Base-by-base conservation (phyloP, 83 land plant genomes). In the Diphasiastrum complanatum region DNA sequence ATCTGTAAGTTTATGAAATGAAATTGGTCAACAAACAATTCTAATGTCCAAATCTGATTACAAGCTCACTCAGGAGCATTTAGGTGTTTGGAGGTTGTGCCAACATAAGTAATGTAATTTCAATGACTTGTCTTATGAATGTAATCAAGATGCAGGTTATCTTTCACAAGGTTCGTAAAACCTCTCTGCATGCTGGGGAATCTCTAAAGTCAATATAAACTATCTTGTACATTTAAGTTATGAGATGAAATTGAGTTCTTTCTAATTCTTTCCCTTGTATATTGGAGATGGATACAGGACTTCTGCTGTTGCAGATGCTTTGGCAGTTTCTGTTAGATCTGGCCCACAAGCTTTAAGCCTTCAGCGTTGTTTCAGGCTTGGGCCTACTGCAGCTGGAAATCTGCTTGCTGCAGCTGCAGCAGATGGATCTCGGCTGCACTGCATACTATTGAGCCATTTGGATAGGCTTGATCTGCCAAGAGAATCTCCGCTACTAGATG, bases 381-480 rank as follows among this genome's bases (percentile, higher is more conserved):
- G 77, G 16, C 66, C 76, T 11, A 32, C 71, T 24, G 77, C 77
- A 29, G 77, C 71, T 34, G 77, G 71, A 16, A 65, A 76, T 45
- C 59, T 76, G 11, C 69, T 76, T 24, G 77, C 55, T 33, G 79
- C 76, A 45, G 65, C 77, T 29, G 69, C 76, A 29, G 70, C 64
- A 24, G 76, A 60, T 57, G 77, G 70, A 8, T 75, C 79, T 20
- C 70, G 64, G 33, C 57, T 76, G 51, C 65, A 51, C 14, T 65
- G 62, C 54, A 50, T 76, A 36, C 34, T 76, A 31, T 56, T 76
- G 24, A 76, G 79, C 41, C 79, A 76, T 66, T 43, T 76, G 35
- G 79, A 76, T 54, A 61, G 66, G 46, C 40, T 76, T 48, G 67
- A 72, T 12, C 31, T 72, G 45, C 79, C 79, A 5, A 48, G 60